Evolutionary conservation across 345 rosid species (phyloP).

Genomic region (Ceriops zippeliana): DNA sequence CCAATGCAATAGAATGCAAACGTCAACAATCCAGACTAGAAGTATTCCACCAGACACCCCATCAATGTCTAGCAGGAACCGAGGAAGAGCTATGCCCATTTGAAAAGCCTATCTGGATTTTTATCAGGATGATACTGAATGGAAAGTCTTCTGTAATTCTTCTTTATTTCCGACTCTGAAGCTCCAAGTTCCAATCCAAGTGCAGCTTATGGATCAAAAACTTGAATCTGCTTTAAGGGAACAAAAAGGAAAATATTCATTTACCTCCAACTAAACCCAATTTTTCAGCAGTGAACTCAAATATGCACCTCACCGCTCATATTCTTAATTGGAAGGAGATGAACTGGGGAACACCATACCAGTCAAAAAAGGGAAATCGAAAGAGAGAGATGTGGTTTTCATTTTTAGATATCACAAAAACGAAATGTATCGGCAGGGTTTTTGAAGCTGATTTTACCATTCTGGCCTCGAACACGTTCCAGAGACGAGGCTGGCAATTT

Average conservation of each 20-base stretch:
- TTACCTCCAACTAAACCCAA: not conserved
- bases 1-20: constrained; percentile 93
- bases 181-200: constrained; percentile 85
- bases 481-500: too few species aligned
- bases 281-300: constrained; percentile 9
- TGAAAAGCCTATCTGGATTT: constrained; percentile 99
- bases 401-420: not conserved
- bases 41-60: constrained; percentile 96
- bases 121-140: constrained; percentile 95
- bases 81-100: constrained; percentile 99
- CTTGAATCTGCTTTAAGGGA: constrained; percentile 52
- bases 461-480: not conserved
- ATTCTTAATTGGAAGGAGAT: constrained; percentile 30
- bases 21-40: constrained; percentile 92
- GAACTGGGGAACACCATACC: too few species aligned
- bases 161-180: constrained; percentile 76
- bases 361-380: too few species aligned
- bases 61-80: constrained; percentile 82
- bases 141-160: constrained; percentile 86
- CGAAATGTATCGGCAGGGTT: not conserved
- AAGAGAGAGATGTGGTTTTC: too few species aligned
- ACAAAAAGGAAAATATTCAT: constrained; percentile 5
- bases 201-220: constrained; percentile 82
- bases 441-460: not conserved
- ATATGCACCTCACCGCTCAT: constrained; percentile 70